Conservation (phyloP, 1,284 basidiomycete genomes). For the Cutaneotrichosporon spelunceum region DNA sequence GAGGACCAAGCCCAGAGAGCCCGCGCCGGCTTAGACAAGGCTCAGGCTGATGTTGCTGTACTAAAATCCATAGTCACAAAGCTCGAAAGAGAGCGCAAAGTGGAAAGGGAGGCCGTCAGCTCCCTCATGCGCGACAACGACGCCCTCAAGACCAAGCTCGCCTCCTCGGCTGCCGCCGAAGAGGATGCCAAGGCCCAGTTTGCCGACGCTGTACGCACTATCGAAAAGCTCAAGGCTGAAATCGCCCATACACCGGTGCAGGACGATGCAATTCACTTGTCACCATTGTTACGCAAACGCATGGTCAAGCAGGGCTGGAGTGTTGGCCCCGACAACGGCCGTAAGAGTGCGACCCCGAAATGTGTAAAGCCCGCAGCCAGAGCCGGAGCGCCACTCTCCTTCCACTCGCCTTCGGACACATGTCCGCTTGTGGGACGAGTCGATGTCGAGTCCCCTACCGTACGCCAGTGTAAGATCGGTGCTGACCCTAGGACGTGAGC, state of each 20-base stretch:
- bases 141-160: not conserved
- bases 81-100: not conserved
- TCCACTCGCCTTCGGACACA: not conserved
- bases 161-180: not conserved
- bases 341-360: not conserved
- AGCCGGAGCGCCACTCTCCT: too few species aligned
- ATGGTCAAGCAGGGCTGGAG: not conserved
- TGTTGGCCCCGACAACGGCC: not conserved
- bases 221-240: not conserved
- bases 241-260: too few species aligned
- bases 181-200: not conserved
- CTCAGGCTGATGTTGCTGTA: not conserved
- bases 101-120: not conserved
- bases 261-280: not conserved
- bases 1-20: not conserved
- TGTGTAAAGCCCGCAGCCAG: not conserved
- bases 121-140: not conserved
- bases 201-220: not conserved
- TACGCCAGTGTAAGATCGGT: not conserved
- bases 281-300: not conserved
- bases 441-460: not conserved
- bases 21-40: not conserved
- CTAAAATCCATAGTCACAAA: not conserved
- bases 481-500: not conserved
- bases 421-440: not conserved